Evolutionary conservation across 2,329 filamentous ascomycete genomes (phyloP), one percentile per base, ranked within the genome.

Genomic region (Cercospora sp.): DNA sequence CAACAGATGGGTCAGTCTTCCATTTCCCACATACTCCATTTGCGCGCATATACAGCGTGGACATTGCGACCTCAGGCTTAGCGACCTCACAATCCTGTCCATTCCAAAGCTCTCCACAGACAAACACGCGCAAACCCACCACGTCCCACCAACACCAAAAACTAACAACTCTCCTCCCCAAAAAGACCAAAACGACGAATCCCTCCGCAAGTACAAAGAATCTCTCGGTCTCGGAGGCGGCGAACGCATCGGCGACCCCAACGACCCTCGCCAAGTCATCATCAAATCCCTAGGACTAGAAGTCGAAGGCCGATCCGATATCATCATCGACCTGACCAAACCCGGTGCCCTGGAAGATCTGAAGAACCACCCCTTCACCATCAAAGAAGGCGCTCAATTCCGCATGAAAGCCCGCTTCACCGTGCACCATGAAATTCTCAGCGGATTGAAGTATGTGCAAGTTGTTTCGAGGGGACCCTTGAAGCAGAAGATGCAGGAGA

Each of bases 341-440:
- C 86, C 91, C 23, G 91, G 90, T 67, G 89, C 91, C 70, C 86
- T 97, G 77, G 84, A 87, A 3, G 87, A 86, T 13, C 90, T 99
- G 73, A 96, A 96, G 84, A 87, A 92, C 78, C 91, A 95, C 79
- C 95, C 95, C 13, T 99, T 99, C 85, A 94, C 88, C 78, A 97
- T 99, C 85, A 99, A 98, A 87, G 95, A 98, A 82, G 93, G 93
- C 65, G 88, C 91, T 75, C 91, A 89, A 75, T 99, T 98, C 84
- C 92, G 91, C 81, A 98, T 98, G 92, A 93, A 91, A 79, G 94
- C 91, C 67, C 88, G 88, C 70, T 99, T 98, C 87, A 91, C 94
- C 83, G 95, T 99, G 57, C 93, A 99, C 85, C 93, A 97, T 80
- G 91, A 98, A 82, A 94, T 99, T 73, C 87, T 98, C 65, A 95